Conservation (phyloP, 2,329 filamentous ascomycete genomes). For the Pseudogymnoascus sp. region DNA sequence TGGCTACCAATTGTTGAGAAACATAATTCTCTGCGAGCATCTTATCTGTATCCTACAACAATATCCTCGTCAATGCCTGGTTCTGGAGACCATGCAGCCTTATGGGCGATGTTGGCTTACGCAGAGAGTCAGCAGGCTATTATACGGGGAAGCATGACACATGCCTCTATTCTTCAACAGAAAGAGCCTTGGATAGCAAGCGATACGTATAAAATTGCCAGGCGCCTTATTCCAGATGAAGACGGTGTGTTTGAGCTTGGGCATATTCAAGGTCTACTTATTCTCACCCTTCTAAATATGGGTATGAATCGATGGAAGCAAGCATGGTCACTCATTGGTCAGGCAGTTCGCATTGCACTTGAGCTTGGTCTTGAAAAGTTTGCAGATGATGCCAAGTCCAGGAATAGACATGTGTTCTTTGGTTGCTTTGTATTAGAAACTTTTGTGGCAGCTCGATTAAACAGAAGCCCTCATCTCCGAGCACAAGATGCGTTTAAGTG, state of each 20-base stretch:
- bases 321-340: slow-evolving; percentile 22
- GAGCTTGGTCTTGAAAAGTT: slow-evolving; percentile 33
- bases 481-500: slow-evolving; percentile 34
- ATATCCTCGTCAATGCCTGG: slow-evolving; percentile 9
- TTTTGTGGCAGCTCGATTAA: slow-evolving; percentile 43
- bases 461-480: slow-evolving; percentile 42
- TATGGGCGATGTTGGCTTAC: slow-evolving; percentile 50
- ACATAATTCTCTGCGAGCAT: slow-evolving; percentile 41
- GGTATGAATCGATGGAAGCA: slow-evolving; percentile 44
- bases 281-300: slow-evolving; percentile 55
- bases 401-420: slow-evolving; percentile 38
- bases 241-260: slow-evolving; percentile 38
- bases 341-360: slow-evolving; percentile 24
- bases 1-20: slow-evolving; percentile 67
- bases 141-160: slow-evolving; percentile 19
- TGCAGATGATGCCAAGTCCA: slow-evolving; percentile 16
- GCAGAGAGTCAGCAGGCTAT: slow-evolving; percentile 43
- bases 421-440: slow-evolving; percentile 58
- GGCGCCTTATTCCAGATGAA: slow-evolving; percentile 36
- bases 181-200: background rate
- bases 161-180: background rate
- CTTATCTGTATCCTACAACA: slow-evolving; percentile 8
- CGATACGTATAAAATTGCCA: slow-evolving; percentile 35
- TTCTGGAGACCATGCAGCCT: slow-evolving; percentile 39
- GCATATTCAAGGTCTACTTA: slow-evolving; percentile 42